Evolutionary conservation across 1,284 basidiomycete genomes (phyloP), one percentile per base, ranked within the genome.

Genomic region (Pholiota adiposa): DNA sequence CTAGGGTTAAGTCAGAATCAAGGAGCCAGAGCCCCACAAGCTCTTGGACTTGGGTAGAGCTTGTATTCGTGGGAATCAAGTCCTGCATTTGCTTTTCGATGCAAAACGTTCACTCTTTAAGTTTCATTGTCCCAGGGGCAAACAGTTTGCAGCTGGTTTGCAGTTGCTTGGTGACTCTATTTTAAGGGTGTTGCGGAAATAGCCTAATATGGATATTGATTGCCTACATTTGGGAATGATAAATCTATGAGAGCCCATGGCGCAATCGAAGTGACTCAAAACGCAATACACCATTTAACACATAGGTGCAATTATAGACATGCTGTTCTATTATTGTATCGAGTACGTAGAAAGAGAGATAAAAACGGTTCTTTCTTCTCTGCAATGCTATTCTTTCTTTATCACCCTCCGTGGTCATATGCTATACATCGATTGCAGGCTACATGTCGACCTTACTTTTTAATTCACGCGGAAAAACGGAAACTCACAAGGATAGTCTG

Each of bases 401-500:
- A 6, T 6, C 21, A 27, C 27, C 23, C 12, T 46, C 44, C 27
- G 23, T 43, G 18, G 41, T 27, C 38, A 31, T 43, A 53, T 19
- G 6, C 51, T 43, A 12, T 12, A 29, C 34, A n/a, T 53, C n/a
- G 2, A 5, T 16, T 9, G 12, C 19, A 27, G 14, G 19, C 9
- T n/a, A 18, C 31, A 58, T 58, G 56, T 58, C 56, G 9, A 53
- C 56, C 23, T 46, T 58, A n/a, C 41, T 58, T 14, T 41, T 58
- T 5, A 31, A 46, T 11, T 21, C 50, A 27, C 6, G n/a, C 25
- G 40, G 27, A 1, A 53, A 40, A n/a, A n/a, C n/a, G n/a, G 31
- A 57, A 44, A 34, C 46, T 3, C 25, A 21, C 8, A 33, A 9
- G 4, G 40, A 34, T 8, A 58, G 56, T 21, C 3, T 58, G 27